Evolutionary conservation across 805 yeast genomes (phyloP), one percentile per base, ranked within the genome.

Genomic region (Starmerella kuoi): DNA sequence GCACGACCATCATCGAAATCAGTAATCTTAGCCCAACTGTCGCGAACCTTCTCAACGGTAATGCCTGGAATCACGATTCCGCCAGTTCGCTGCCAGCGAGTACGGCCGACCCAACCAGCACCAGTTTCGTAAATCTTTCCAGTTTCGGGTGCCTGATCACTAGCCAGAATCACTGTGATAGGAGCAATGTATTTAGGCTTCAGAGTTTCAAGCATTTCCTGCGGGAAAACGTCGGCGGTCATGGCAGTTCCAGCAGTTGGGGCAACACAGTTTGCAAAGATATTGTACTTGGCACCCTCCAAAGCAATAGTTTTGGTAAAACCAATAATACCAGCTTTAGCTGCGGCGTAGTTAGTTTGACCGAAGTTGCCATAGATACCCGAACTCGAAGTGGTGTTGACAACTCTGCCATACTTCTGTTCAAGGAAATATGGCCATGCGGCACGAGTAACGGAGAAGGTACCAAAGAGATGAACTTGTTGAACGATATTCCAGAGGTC

Each of bases 351-450:
- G 67, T 88, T 88, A 31, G 95, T 84, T 66, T 88, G 98, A 39
- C 98, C 98, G 66, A 88, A 88, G 68, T 81, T 85, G 50, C 98
- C 98, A 62, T 88, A 88, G 53, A 88, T 86, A 51, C 97, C 98
- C 2, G 96, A 86, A 8, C 97, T 88, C 17, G 95, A 86, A 20
- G 96, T 73, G 35, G 94, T 83, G 64, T 88, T 88, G 52, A 88
- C 73, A 43, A 88, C 78, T 50, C 76, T 72, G 53, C 97, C 96
- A 41, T 72, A 70, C 53, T 77, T 75, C 63, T 87, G 85, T 59
- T 83, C 73, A 42, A 71, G 52, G 61, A 88, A 83, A 51, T 80
- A 66, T 28, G 95, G 96, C 96, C 96, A 88, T 8, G 88, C 95
- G 40, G 87, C 79, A 59, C 82, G 79, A 52, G 85, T 75, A 60